A percentile compares a stretch with the other conserved stretches of the same genome.
These are phyloP conservation scores for Rubroboletus satanas DNA, from an alignment of 768 basidiomycete species.

Conservation along the genomic window DNA sequence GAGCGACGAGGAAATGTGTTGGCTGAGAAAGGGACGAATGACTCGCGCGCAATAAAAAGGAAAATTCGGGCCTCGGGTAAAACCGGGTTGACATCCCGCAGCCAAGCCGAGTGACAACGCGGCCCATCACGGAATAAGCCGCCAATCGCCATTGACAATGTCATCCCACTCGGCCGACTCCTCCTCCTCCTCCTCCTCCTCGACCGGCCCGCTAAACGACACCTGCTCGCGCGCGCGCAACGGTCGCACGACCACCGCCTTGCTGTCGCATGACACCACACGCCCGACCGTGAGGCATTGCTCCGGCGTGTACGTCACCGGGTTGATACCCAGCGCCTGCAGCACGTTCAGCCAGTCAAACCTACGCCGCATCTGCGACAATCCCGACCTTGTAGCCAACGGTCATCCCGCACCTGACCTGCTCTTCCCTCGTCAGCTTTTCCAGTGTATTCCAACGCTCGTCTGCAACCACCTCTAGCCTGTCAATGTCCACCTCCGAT, in stretches of 20 bases:
- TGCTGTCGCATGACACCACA: conserved; percentile 26
- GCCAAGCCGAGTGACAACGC: conserved; percentile 14
- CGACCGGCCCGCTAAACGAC: conserved; percentile 31
- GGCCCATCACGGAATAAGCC: conserved; percentile 9
- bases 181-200: conserved; percentile 7
- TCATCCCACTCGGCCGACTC: conserved; percentile 26
- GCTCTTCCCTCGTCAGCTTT: conserved; percentile 21
- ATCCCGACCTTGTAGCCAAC: conserved; percentile 50
- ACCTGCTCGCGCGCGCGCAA: conserved; percentile 18
- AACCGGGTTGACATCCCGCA: conserved; percentile 10
- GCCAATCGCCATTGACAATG: conserved; percentile 30
- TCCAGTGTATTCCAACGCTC: conserved; percentile 19
- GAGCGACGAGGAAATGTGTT: neutral
- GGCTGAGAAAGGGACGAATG: neutral
- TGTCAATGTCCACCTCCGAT: neutral
- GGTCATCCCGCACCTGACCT: conserved; percentile 30
- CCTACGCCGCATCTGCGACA: neutral
- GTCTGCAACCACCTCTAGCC: conserved; percentile 12
- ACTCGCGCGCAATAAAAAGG: conserved; percentile 12
- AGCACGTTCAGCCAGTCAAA: neutral
- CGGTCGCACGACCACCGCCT: conserved; percentile 13
- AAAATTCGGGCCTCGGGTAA: conserved; percentile 18
- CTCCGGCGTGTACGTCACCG: conserved; percentile 57
- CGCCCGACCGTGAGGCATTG: conserved; percentile 45
- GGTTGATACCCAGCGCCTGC: conserved; percentile 59